These are phyloP conservation scores for Marasmius fiardii DNA, from an alignment of 1,284 basidiomycete species.

Conservation along the genomic window DNA sequence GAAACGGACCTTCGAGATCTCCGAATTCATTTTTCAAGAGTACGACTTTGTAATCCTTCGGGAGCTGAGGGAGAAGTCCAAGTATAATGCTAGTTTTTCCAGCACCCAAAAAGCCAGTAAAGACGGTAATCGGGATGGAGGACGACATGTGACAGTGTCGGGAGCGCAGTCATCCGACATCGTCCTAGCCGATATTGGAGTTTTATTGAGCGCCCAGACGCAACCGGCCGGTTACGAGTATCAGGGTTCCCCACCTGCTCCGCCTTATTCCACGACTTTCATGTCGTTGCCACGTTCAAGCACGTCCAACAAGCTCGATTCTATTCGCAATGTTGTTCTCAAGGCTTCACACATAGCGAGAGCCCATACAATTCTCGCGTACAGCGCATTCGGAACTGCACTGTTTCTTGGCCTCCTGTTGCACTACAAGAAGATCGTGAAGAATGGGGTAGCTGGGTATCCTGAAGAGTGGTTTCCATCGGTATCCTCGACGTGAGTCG, in stretches of 20 bases:
- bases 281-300: neutral
- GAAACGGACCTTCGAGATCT: conserved; percentile 64
- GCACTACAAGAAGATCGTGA: conserved; percentile 87
- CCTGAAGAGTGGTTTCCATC: conserved; percentile 93
- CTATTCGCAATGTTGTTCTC: conserved; percentile 25
- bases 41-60: conserved; percentile 80
- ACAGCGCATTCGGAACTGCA: conserved; percentile 69
- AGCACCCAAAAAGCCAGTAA: conserved; percentile 80
- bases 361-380: conserved; percentile 71
- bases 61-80: conserved; percentile 75
- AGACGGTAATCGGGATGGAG: conserved; percentile 76
- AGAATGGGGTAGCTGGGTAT: conserved; percentile 83
- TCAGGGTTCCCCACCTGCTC: neutral
- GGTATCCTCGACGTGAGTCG: conserved; percentile 85
- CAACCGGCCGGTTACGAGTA: too few relatives aligned
- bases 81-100: conserved; percentile 80
- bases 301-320: neutral
- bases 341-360: conserved; percentile 53
- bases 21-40: conserved; percentile 90
- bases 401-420: conserved; percentile 66
- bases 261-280: conserved; percentile 5
- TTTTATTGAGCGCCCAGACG: too few relatives aligned
- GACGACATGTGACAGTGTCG: conserved; percentile 4
- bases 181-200: too few relatives aligned
- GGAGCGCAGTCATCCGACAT: too few relatives aligned